Percentiles rank a stretch among this genome's conserved stretches.
Conservation (phyloP, 2,329 filamentous ascomycete species). For the Cladophialophora immunda region DNA sequence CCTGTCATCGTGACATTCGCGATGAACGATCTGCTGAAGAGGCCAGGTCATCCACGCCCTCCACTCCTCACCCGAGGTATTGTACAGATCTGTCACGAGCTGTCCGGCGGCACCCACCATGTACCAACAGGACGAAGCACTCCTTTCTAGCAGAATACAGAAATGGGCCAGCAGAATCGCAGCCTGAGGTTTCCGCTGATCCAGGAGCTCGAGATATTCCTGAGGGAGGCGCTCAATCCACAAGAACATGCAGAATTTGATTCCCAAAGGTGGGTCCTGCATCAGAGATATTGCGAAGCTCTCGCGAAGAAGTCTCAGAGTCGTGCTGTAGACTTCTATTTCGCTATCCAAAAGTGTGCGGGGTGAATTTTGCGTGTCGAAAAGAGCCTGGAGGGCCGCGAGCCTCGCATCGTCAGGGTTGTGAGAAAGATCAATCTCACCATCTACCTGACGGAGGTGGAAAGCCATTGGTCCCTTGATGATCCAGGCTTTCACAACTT, state of each 20-base stretch:
- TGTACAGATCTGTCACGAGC: background rate
- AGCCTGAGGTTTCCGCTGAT: background rate
- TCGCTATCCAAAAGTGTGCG: background rate
- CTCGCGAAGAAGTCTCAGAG: background rate
- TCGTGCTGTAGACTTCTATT: background rate
- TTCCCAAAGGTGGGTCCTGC: background rate
- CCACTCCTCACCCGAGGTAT: background rate
- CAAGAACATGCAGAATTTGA: constrained; percentile 6
- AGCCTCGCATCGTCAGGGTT: constrained; percentile 1
- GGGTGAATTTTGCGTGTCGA: background rate
- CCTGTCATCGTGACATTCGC: too few relatives aligned
- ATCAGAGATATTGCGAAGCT: background rate
- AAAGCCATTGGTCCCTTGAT: constrained; percentile 6
- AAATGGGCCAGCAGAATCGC: background rate
- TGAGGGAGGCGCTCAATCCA: constrained; percentile 1
- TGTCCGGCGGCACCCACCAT: background rate
- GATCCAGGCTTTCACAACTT: background rate
- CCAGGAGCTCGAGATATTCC: constrained; percentile 6
- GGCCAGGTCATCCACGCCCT: background rate
- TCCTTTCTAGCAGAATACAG: background rate
- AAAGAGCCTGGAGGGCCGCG: background rate
- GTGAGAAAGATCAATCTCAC: background rate
- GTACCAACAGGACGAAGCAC: background rate
- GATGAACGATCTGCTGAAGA: background rate
- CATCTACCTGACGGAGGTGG: background rate